These are phyloP conservation scores for Zasmidium cellare DNA, from an alignment of 2,329 filamentous ascomycete species.

Conservation along the genomic window DNA sequence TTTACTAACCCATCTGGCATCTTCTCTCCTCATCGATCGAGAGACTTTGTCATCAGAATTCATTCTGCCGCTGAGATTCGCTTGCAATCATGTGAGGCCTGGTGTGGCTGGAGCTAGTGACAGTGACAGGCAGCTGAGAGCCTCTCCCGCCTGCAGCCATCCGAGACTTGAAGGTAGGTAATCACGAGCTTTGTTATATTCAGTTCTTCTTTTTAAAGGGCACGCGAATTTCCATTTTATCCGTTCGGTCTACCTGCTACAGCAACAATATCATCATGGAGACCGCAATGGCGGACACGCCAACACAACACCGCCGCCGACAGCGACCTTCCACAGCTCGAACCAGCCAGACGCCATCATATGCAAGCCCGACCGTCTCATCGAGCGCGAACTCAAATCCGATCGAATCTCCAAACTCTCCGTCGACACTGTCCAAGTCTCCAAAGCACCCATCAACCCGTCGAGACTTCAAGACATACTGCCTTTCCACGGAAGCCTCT, in stretches of 20 bases:
- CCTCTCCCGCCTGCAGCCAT: background rate
- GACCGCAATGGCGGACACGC: too few species aligned
- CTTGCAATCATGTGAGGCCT: background rate
- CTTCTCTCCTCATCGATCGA: background rate
- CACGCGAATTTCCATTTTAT: too few species aligned
- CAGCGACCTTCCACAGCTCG: background rate
- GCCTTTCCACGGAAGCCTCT: background rate
- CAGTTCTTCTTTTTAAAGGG: too few species aligned
- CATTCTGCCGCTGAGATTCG: background rate
- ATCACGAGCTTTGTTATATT: background rate
- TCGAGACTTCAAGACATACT: background rate
- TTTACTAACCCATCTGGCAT: background rate
- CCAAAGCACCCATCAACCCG: background rate
- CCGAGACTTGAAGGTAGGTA: background rate
- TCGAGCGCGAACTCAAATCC: background rate
- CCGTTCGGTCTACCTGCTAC: too few species aligned
- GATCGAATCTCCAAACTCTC: background rate
- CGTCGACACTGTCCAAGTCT: background rate
- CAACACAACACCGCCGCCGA: background rate
- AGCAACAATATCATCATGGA: too few species aligned
- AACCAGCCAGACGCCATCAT: background rate
- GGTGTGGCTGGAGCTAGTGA: background rate
- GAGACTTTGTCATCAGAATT: background rate
- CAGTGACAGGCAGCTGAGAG: background rate
- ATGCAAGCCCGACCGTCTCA: background rate